Percentiles rank a stretch among this genome's conserved stretches.
These are phyloP conservation scores for Lichenothelia convexa DNA, from an alignment of 495 filamentous ascomycete genomes.

Conservation along the genomic window DNA sequence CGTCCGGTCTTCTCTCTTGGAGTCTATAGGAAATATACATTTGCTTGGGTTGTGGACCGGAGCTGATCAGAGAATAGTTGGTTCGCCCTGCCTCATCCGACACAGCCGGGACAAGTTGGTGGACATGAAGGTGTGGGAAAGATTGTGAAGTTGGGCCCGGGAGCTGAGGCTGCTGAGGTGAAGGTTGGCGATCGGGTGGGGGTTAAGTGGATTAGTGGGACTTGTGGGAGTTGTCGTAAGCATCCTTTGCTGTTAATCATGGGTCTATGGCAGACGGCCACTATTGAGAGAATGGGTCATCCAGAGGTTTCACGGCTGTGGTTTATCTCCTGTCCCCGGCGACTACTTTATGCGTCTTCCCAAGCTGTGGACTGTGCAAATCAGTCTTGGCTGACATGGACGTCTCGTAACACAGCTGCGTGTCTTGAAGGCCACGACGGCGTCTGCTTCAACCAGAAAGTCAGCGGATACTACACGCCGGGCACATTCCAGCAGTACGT, in stretches of 20 bases:
- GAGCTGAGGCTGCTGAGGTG: constrained; percentile 31
- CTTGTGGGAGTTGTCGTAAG: constrained; percentile 30
- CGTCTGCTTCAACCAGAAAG: constrained; percentile 36
- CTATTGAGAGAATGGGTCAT: too few relatives aligned
- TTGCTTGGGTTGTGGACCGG: too few relatives aligned
- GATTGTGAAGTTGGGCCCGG: constrained; percentile 35
- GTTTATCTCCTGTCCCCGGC: background rate
- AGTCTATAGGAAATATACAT: too few relatives aligned
- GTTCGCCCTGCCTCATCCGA: constrained; percentile 40
- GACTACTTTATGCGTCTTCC: too few relatives aligned
- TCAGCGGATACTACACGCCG: constrained; percentile 34
- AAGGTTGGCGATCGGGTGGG: constrained; percentile 40
- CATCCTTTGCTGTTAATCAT: background rate
- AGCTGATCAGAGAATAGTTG: too few relatives aligned
- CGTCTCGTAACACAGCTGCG: constrained; percentile 12
- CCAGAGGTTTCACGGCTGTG: background rate
- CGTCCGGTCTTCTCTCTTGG: constrained; percentile 7
- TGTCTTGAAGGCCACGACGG: constrained; percentile 42
- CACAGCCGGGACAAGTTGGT: constrained; percentile 44
- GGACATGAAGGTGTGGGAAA: constrained; percentile 29
- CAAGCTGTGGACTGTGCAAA: too few relatives aligned
- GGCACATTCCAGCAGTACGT: constrained; percentile 61
- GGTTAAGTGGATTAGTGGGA: constrained; percentile 29
- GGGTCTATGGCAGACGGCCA: background rate
- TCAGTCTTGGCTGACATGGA: background rate